Base-by-base conservation (phyloP, 257 asterid species). In the Solanum pinnatisectum region DNA sequence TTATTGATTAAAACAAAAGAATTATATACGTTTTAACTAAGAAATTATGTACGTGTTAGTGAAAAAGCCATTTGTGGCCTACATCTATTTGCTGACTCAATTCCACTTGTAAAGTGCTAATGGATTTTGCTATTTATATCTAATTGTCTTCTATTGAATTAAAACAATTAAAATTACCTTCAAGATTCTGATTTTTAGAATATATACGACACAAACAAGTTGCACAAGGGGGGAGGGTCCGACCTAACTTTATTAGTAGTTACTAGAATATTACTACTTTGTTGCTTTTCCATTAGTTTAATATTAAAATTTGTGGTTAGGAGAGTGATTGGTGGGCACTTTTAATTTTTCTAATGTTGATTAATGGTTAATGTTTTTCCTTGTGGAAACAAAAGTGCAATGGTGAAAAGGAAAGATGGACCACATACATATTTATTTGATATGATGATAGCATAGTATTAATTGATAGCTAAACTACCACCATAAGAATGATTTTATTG, bases 41-140 rank as follows among this genome's bases (percentile, higher is more conserved):
- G 1, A 30, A 5, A 67, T 25, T 25, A 67, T 27, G 5, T 78
- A 63, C 71, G 65, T 59, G 86, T 40, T 37, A 49, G 9, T 87
- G 93, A 86, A 91, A 91, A 84, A 36, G 56, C 87, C 87, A 70
- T 81, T 89, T 87, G 92, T 74, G 92, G 91, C 73, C 84, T 40
- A 49, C 82, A 27, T 87, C 68, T 49, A 49, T 74, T 79, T 79
- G 94, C 92, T 93, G 95, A 92, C 90, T 91, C 94, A 88, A 74
- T 76, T 89, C 91, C 93, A 88, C 90, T 44, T 72, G 67, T 37
- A 30, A 27, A 56, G 44, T 37, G 7, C 6, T 63, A 63, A 3
- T 13, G 35, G 59, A 63, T 37, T 68, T 68, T 30, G 27, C 86
- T 84, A 84, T 74, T 84, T 63, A 76, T 87, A 37, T 35, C 27